A percentile compares a stretch with the other conserved stretches of the same genome.
phyloP scores from a whole-genome alignment of 805 yeast species.

The Schwanniomyces sp. region DNA sequence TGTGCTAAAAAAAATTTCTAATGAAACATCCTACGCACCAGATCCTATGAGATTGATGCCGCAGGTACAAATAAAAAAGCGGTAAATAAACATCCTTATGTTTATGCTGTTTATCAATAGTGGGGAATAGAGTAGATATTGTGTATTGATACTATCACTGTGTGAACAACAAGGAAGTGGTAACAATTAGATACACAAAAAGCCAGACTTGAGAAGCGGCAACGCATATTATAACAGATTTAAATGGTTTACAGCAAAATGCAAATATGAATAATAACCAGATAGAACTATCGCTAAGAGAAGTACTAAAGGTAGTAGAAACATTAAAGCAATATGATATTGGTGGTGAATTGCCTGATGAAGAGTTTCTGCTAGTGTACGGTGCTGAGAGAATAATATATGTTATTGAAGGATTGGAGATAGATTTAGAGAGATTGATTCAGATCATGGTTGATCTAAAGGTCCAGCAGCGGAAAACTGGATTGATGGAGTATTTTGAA shows the following conservation, averaged over 20 bases:
- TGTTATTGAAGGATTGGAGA: slow-evolving; percentile 25
- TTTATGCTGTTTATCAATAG: neutral
- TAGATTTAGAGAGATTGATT: slow-evolving; percentile 19
- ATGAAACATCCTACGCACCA: neutral
- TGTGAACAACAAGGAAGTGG: neutral
- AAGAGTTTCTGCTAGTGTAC: slow-evolving; percentile 14
- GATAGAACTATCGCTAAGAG: slow-evolving; percentile 10
- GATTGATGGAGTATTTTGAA: slow-evolving; percentile 24
- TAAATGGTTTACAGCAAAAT: slow-evolving; percentile 3
- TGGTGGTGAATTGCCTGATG: slow-evolving; percentile 12
- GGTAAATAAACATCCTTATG: neutral
- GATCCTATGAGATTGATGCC: neutral
- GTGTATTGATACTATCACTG: neutral
- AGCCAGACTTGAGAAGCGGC: neutral
- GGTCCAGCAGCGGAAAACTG: slow-evolving; percentile 4
- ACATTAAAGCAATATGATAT: slow-evolving; percentile 22
- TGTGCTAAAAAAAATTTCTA: neutral
- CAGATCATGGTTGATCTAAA: slow-evolving; percentile 9
- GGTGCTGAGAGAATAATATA: slow-evolving; percentile 27
- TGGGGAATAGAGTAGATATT: neutral
- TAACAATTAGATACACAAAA: neutral
- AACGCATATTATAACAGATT: neutral
- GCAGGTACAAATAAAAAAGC: neutral
- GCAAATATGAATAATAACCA: slow-evolving; percentile 5
- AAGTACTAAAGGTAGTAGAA: slow-evolving; percentile 16